Percentiles rank a stretch among this genome's conserved stretches.
Evolutionary conservation across 2,329 filamentous ascomycete species (phyloP).

Genomic region (Neofusicoccum sp.): DNA sequence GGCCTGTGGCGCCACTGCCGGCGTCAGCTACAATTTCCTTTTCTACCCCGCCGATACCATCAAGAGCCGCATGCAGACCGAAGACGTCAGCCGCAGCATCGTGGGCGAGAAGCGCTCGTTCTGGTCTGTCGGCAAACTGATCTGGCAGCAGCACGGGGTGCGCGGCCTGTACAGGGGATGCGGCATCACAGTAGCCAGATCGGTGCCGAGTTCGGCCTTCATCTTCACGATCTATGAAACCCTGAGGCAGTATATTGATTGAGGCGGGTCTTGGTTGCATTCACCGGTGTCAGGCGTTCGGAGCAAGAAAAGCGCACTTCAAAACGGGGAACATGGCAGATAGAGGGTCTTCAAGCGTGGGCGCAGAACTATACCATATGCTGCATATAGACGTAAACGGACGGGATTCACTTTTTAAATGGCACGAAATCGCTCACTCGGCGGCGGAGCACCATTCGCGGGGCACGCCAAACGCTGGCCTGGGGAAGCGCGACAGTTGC

Average conservation of each 20-base stretch:
- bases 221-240: constrained; percentile 96
- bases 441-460: too few species aligned
- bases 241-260: constrained; percentile 66
- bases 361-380: background rate
- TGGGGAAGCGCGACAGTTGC: background rate
- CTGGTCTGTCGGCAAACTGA: constrained; percentile 63
- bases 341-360: background rate
- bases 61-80: constrained; percentile 95
- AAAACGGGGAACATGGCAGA: background rate
- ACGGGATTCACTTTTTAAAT: constrained; percentile 1
- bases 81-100: constrained; percentile 59
- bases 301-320: background rate
- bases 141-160: constrained; percentile 83
- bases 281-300: constrained; percentile 1
- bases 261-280: constrained; percentile 8
- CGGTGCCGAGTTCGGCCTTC: constrained; percentile 93
- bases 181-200: constrained; percentile 84
- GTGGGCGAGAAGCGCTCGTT: constrained; percentile 64
- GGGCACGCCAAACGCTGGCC: too few species aligned
- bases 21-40: constrained; percentile 92
- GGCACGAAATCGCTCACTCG: too few species aligned
- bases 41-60: constrained; percentile 98
- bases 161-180: constrained; percentile 89
- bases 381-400: background rate
- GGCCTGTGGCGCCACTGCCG: constrained; percentile 79